phyloP scores from a whole-genome alignment of 176 grass and related monocot species.

The Musa beccarii region DNA sequence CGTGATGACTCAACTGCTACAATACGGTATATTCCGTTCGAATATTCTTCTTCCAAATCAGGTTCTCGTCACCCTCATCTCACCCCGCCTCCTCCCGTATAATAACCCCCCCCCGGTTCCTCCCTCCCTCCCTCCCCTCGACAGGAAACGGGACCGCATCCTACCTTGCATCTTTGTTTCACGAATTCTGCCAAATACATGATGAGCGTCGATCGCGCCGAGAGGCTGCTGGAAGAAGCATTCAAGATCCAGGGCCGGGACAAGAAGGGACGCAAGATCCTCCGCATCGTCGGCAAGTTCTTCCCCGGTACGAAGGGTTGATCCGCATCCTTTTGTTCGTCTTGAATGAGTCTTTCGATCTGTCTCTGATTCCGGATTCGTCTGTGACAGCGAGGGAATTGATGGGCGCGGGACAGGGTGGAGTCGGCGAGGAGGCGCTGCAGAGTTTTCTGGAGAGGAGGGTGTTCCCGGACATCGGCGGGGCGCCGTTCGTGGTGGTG shows the following conservation, averaged over 20 bases:
- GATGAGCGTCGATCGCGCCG: neutral
- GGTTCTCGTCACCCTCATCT: neutral
- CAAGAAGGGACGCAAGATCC: slow-evolving; percentile 42
- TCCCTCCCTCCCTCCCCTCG: no score
- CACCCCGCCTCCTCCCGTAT: neutral
- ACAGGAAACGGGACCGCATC: neutral
- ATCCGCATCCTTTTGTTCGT: neutral
- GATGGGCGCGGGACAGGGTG: slow-evolving; percentile 23
- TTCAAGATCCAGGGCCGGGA: slow-evolving; percentile 56
- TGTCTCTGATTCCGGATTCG: neutral
- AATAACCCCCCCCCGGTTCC: neutral
- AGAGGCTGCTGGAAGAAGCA: slow-evolving; percentile 47
- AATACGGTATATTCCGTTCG: neutral
- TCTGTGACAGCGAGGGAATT: slow-evolving; percentile 40
- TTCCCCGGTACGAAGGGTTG: slow-evolving; percentile 40
- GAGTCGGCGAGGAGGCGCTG: slow-evolving; percentile 32
- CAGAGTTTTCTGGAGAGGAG: slow-evolving; percentile 30
- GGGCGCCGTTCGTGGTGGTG: slow-evolving; percentile 52
- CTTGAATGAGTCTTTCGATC: neutral
- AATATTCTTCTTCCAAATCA: neutral
- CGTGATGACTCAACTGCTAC: neutral
- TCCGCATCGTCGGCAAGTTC: slow-evolving; percentile 75
- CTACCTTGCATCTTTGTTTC: no score
- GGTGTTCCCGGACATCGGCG: slow-evolving; percentile 40
- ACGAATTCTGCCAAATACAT: neutral